Base-by-base conservation (phyloP, 441 rosid genomes). In the Cnidoscolus chayamansa region DNA sequence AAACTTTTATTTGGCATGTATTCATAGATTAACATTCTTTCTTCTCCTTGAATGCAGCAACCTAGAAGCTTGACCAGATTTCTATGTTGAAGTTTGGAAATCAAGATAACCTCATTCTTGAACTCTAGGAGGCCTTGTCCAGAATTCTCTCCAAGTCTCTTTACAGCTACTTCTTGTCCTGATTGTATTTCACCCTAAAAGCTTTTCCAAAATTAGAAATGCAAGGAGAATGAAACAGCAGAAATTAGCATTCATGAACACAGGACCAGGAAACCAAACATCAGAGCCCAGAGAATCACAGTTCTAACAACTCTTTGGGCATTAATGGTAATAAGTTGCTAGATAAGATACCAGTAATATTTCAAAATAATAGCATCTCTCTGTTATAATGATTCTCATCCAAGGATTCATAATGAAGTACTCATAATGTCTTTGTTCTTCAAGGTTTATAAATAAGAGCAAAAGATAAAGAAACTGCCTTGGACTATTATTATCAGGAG, bases 71-170 rank as follows among this genome's bases (percentile, higher is more conserved):
- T 80, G 19, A 86, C 86, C 7, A 86, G 81, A 76, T 86, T 86
- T 63, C 85, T 70, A 25, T 86, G 83, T 53, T 80, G 88, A 60
- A 86, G 85, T 72, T 72, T 83, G 15, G 86, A 81, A 47, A 86
- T 84, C 75, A 86, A 61, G 13, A 11, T 77, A 12, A 86, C 80
- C 71, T 86, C 88, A 50, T 78, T 86, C 81, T 78, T 81, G 78
- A 86, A 86, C 72, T 86, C 90, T 49, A 76, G 83, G 11, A 48
- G 61, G 37, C 86, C 88, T 71, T 83, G 88, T 51, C 85, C 88
- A 1, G 88, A 84, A 67, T 77, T 75, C 64, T 72, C 76, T 1
- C 85, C 79, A 2, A 84, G 79, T 69, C 86, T 81, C 71, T 86
- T 86, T 7, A 84, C 82, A 1, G 88, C 90, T 51, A 86, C 56